A percentile compares a stretch with the other conserved stretches of the same genome.
These are phyloP conservation scores for Plicaturopsis crispa DNA, from an alignment of 768 basidiomycete species.

Conservation along the genomic window DNA sequence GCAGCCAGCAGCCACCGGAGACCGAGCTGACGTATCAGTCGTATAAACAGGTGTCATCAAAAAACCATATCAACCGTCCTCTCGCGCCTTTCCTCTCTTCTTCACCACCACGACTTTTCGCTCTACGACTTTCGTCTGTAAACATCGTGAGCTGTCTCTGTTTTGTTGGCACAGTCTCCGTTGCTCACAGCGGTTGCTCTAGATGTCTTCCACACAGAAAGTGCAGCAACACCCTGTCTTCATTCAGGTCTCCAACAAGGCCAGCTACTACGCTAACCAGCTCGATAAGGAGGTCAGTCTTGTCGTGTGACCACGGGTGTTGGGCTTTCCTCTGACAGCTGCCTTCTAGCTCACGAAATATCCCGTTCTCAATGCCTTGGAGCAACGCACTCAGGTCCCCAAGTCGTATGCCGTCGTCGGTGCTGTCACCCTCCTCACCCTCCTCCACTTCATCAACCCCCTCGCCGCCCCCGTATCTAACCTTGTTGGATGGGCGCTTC, in stretches of 20 bases:
- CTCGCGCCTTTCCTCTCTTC: slow-evolving; percentile 14
- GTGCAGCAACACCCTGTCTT: slow-evolving; percentile 84
- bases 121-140: slow-evolving; percentile 6
- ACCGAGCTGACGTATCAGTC: slow-evolving; percentile 36
- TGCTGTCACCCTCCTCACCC: slow-evolving; percentile 51
- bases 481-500: slow-evolving; percentile 89
- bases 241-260: slow-evolving; percentile 79
- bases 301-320: slow-evolving; percentile 6
- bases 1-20: slow-evolving; percentile 46
- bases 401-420: slow-evolving; percentile 88
- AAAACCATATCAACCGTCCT: slow-evolving; percentile 29
- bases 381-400: slow-evolving; percentile 87
- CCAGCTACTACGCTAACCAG: slow-evolving; percentile 73
- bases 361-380: slow-evolving; percentile 74
- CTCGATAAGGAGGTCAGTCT: slow-evolving; percentile 91
- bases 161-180: slow-evolving; percentile 4
- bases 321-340: slow-evolving; percentile 11
- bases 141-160: neutral
- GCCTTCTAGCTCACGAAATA: slow-evolving; percentile 69
- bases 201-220: slow-evolving; percentile 79
- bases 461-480: slow-evolving; percentile 91
- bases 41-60: slow-evolving; percentile 69
- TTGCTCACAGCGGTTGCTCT: neutral
- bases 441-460: slow-evolving; percentile 83
- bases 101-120: slow-evolving; percentile 16